Percentiles rank a stretch among this genome's conserved stretches.
Evolutionary conservation across 192 early-diverging fungal species (phyloP).

Genomic region (Coemansia sp.): DNA sequence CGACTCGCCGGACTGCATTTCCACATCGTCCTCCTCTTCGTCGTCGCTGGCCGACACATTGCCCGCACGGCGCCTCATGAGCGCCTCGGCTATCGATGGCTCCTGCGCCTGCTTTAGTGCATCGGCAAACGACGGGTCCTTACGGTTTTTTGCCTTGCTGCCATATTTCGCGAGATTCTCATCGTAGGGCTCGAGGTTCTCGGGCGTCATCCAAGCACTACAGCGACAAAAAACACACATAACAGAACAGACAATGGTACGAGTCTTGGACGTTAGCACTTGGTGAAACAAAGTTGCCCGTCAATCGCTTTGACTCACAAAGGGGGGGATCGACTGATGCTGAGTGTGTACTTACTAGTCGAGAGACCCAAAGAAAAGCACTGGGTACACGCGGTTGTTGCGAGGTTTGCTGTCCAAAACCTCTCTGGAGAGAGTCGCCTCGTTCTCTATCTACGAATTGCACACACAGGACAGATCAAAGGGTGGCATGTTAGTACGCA

Average conservation of each 20-base stretch:
- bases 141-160: slow-evolving; percentile 51
- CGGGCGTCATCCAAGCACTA: slow-evolving; percentile 53
- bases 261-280: neutral
- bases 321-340: neutral
- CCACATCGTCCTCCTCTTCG: slow-evolving; percentile 48
- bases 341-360: slow-evolving; percentile 53
- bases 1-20: slow-evolving; percentile 34
- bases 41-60: slow-evolving; percentile 30
- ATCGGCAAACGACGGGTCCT: slow-evolving; percentile 50
- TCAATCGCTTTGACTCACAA: neutral
- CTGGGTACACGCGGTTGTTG: slow-evolving; percentile 49
- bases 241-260: neutral
- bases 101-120: slow-evolving; percentile 54
- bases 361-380: slow-evolving; percentile 54
- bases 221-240: slow-evolving; percentile 5
- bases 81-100: slow-evolving; percentile 38
- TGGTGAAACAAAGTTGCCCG: neutral
- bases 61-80: slow-evolving; percentile 47
- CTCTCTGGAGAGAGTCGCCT: slow-evolving; percentile 31
- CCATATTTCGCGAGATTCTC: slow-evolving; percentile 45
- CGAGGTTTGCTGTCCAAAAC: slow-evolving; percentile 52
- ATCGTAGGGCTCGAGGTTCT: slow-evolving; percentile 51
- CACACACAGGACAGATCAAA: neutral
- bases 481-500: neutral
- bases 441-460: slow-evolving; percentile 48